Percentiles rank a stretch among this genome's conserved stretches.
These are phyloP conservation scores for Melastoma candidum DNA, from an alignment of 441 rosid genomes.

Conservation along the genomic window DNA sequence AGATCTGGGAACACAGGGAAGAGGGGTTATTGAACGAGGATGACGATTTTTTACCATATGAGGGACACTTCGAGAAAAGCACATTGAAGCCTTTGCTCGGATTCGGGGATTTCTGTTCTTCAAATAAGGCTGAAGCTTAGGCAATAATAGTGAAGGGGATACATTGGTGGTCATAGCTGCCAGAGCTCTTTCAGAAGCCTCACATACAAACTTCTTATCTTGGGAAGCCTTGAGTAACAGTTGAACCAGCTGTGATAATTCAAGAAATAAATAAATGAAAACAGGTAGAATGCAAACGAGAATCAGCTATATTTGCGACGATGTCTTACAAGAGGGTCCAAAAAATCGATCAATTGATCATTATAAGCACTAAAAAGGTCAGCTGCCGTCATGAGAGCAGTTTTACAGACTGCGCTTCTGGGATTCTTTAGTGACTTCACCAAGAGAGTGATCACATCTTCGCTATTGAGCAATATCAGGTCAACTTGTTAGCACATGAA, in stretches of 20 bases:
- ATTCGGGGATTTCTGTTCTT: conserved; percentile 81
- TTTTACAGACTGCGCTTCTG: conserved; percentile 87
- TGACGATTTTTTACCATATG: conserved; percentile 42
- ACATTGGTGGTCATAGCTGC: conserved; percentile 55
- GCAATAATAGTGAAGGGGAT: conserved; percentile 49
- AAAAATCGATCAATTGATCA: conserved; percentile 46
- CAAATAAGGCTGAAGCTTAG: conserved; percentile 73
- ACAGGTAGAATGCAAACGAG: neutral
- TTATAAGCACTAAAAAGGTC: conserved; percentile 66
- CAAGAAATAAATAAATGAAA: conserved; percentile 3
- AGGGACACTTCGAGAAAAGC: conserved; percentile 67
- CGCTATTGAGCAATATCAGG: conserved; percentile 31
- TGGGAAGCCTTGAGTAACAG: conserved; percentile 93
- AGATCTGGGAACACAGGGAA: too few species aligned
- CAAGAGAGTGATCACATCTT: conserved; percentile 52
- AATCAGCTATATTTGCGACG: neutral
- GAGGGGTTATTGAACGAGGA: neutral
- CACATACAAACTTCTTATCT: conserved; percentile 84
- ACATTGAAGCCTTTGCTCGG: conserved; percentile 88
- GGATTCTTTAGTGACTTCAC: conserved; percentile 91
- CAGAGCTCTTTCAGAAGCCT: conserved; percentile 80
- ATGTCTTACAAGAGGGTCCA: conserved; percentile 69
- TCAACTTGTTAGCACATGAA: neutral
- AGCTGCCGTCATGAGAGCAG: conserved; percentile 79
- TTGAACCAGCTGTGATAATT: conserved; percentile 56